Base-by-base conservation (phyloP, 345 rosid species). In the Cochlearia excelsa region DNA sequence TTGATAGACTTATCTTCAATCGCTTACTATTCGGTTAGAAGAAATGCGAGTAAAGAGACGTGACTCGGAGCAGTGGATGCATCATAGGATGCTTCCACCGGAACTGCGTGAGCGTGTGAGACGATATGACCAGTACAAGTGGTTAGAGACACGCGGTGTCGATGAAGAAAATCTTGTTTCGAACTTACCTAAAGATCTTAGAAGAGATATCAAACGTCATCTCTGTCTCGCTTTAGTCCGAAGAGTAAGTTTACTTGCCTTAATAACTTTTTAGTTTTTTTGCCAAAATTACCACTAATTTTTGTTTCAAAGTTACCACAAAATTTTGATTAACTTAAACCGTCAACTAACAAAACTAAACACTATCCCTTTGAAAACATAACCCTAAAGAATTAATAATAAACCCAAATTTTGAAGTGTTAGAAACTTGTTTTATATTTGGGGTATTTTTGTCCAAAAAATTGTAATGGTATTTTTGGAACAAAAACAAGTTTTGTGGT, bases 41-140 rank as follows among this genome's bases (percentile, higher is more conserved):
- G 99, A 93, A 70, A 89, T 93, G 99, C 82, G 99, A 71, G 84
- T 93, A 41, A 93, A 93, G 75, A 85, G 97, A 82, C 99, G 95
- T 23, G 98, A 92, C 69, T 87, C 98, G 34, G 98, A 92, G 52
- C 98, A 86, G 65, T 92, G 98, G 97, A 92, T 92, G 98, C 97
- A 82, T 79, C 98, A 92, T 49, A 87, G 98, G 28, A 77, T 92
- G 84, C 97, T 92, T 68, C 98, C 98, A n/a, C 81, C 59, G 2
- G 91, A 92, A 1, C 87, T 92, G 2, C 82, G 93, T 51, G 97
- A 92, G 60, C 82, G 98, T 26, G 97, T 92, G 43, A 80, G 98
- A 66, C 80, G 95, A 57, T 88, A 92, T 58, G 98, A 92, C 70
- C 98, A 92, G 58, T 92, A 92, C 76, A 92, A 89, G 75, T 92